Evolutionary conservation across 2,329 filamentous ascomycete species (phyloP).

Genomic region (Cordyceps tenuipes): DNA sequence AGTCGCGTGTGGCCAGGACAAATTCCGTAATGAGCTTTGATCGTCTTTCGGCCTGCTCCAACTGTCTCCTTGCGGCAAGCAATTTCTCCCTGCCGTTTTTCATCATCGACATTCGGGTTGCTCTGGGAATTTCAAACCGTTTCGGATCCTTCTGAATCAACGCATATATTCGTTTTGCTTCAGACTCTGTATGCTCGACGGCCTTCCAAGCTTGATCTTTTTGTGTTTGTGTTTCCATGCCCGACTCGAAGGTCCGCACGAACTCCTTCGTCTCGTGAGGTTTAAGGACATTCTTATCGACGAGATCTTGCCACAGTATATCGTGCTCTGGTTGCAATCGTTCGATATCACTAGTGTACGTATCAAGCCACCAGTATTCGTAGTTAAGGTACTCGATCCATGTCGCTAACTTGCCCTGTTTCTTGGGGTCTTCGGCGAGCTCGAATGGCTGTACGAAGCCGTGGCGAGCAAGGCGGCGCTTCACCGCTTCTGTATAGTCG

Average conservation of each 20-base stretch:
- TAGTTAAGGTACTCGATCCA: conserved; percentile 31
- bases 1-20: background rate
- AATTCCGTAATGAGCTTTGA: background rate
- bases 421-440: conserved; percentile 20
- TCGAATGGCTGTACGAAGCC: conserved; percentile 22
- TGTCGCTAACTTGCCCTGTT: conserved; percentile 25
- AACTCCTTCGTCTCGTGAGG: conserved; percentile 15
- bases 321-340: conserved; percentile 19
- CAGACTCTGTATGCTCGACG: background rate
- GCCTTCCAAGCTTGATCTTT: background rate
- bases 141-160: background rate
- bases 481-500: conserved; percentile 20
- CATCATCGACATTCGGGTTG: background rate
- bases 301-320: conserved; percentile 24
- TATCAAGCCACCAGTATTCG: conserved; percentile 20
- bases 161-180: background rate
- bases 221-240: background rate
- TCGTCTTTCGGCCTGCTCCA: background rate
- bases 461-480: conserved; percentile 21
- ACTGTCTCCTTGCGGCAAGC: background rate
- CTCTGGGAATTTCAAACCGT: background rate
- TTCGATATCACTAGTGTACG: conserved; percentile 13
- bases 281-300: conserved; percentile 22
- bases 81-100: background rate
- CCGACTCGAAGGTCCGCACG: background rate